These are phyloP conservation scores for Thamnidium elegans DNA, from an alignment of 192 early-diverging fungal genomes.

Conservation along the genomic window DNA sequence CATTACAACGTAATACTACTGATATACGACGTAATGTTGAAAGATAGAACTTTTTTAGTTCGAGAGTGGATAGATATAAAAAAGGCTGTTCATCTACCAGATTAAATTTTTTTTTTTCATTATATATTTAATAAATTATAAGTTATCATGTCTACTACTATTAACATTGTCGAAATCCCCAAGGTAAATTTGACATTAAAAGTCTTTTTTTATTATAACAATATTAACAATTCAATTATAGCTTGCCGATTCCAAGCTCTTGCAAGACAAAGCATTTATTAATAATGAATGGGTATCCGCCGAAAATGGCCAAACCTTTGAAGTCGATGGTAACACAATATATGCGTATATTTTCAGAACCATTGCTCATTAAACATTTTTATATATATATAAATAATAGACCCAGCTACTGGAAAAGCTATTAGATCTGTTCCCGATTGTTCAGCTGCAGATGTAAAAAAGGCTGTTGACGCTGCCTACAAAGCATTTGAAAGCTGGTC, in stretches of 20 bases:
- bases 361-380: conserved; percentile 7
- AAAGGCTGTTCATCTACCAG: no score
- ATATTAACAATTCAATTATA: neutral
- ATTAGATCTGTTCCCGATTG: conserved; percentile 64
- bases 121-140: no score
- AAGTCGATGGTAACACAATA: conserved; percentile 46
- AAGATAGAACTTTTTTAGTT: no score
- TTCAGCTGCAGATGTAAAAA: conserved; percentile 49
- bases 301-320: conserved; percentile 40
- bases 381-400: conserved; percentile 20
- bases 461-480: conserved; percentile 55
- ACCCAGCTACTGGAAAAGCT: conserved; percentile 57
- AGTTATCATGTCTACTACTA: neutral
- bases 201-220: neutral
- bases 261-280: conserved; percentile 54
- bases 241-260: conserved; percentile 41
- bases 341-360: neutral
- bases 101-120: no score
- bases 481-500: conserved; percentile 59
- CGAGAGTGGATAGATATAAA: no score
- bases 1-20: no score
- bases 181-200: neutral
- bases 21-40: no score
- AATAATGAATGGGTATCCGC: conserved; percentile 56
- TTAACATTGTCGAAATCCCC: neutral